Evolutionary conservation across 192 early-diverging fungal species (phyloP).

Genomic region (Rhizophagus prolifer): DNA sequence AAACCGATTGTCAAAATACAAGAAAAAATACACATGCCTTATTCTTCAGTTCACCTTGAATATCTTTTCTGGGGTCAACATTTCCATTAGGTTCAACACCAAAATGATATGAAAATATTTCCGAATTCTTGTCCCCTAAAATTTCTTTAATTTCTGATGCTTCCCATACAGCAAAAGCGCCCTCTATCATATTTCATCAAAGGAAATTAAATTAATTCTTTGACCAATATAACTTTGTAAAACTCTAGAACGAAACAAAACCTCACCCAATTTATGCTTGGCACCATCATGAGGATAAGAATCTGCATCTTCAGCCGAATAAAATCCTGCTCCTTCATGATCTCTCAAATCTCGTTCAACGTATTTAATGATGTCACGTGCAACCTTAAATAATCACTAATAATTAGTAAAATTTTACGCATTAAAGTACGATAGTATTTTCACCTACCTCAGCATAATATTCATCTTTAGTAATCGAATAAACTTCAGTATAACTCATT

Average conservation of each 20-base stretch:
- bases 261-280: slow-evolving; percentile 45
- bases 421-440: not conserved
- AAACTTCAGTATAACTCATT: slow-evolving; percentile 44
- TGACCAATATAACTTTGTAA: no score
- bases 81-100: slow-evolving; percentile 55
- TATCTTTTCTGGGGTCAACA: slow-evolving; percentile 51
- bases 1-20: not conserved
- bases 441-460: slow-evolving; percentile 41
- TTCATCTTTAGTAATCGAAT: slow-evolving; percentile 48
- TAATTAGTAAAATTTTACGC: not conserved
- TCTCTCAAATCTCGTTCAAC: slow-evolving; percentile 51
- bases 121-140: slow-evolving; percentile 38
- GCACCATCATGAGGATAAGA: slow-evolving; percentile 46
- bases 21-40: slow-evolving; percentile 41
- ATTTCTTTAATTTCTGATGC: slow-evolving; percentile 43
- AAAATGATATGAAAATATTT: slow-evolving; percentile 50
- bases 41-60: slow-evolving; percentile 54
- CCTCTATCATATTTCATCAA: slow-evolving; percentile 40
- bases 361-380: slow-evolving; percentile 56
- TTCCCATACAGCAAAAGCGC: slow-evolving; percentile 66
- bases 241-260: not conserved
- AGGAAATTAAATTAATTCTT: no score
- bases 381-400: slow-evolving; percentile 28
- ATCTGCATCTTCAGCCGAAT: slow-evolving; percentile 69
- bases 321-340: slow-evolving; percentile 52